Evolutionary conservation across 78 protist genomes (phyloP).

Genomic region (Cavenderia fasciculata): DNA sequence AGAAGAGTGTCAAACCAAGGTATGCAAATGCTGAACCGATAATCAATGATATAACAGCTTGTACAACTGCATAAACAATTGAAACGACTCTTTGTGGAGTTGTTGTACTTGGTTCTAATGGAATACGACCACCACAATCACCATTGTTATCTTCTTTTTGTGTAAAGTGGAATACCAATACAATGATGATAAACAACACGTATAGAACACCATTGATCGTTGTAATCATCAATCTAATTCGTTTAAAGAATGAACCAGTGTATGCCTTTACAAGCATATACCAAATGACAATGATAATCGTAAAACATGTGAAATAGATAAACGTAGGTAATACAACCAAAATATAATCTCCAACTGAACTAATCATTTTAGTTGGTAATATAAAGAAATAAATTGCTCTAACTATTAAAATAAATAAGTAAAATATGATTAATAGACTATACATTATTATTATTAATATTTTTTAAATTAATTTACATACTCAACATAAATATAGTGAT

Average conservation of each 20-base stretch:
- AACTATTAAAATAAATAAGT: constrained; percentile 5
- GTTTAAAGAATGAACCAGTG: background rate
- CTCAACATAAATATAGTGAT: constrained; percentile 11
- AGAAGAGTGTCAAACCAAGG: constrained; percentile 11
- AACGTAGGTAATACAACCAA: constrained; percentile 61
- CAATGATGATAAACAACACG: constrained; percentile 24
- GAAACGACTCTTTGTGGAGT: constrained; percentile 39
- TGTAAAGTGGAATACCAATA: constrained; percentile 50
- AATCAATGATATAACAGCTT: constrained; percentile 25
- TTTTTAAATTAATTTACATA: no score
- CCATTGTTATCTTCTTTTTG: background rate
- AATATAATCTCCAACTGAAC: constrained; percentile 26
- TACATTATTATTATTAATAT: no score
- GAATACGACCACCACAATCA: constrained; percentile 32
- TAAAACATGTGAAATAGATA: constrained; percentile 33
- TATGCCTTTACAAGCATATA: constrained; percentile 5
- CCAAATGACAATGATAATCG: constrained; percentile 49
- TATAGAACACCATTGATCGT: constrained; percentile 25
- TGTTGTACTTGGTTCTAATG: background rate
- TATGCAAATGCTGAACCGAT: constrained; percentile 49
- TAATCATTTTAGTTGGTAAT: constrained; percentile 13
- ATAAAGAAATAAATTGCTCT: constrained; percentile 46
- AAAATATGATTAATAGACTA: no score
- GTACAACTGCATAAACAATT: constrained; percentile 35
- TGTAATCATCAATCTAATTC: background rate